Evolutionary conservation across 164 flowering plant genomes (phyloP).

Genomic region (Aristolochia fimbriata): DNA sequence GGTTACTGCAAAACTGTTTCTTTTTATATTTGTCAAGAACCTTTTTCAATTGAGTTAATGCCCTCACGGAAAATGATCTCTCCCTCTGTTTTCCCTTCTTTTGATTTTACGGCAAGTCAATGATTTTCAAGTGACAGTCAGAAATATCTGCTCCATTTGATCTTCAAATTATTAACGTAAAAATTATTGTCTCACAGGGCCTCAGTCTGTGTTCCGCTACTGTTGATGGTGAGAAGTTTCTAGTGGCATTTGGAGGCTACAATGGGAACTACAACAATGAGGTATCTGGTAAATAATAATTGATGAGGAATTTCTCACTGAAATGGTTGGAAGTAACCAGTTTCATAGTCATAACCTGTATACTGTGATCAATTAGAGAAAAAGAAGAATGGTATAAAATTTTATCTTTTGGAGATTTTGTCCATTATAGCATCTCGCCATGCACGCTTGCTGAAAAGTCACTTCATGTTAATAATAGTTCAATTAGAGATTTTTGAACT

Average conservation of each 20-base stretch:
- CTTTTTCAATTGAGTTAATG: too few relatives aligned
- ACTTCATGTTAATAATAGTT: too few relatives aligned
- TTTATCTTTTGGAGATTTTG: too few relatives aligned
- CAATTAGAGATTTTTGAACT: too few relatives aligned
- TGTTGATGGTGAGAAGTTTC: conserved; percentile 46
- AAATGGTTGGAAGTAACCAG: background rate
- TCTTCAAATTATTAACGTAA: background rate
- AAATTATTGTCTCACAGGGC: conserved; percentile 42
- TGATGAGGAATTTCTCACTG: background rate
- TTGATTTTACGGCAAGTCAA: background rate
- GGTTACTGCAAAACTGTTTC: background rate
- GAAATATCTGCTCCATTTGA: too few relatives aligned
- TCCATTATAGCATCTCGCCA: too few relatives aligned
- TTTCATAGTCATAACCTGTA: too few relatives aligned
- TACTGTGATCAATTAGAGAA: too few relatives aligned
- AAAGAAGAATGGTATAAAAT: too few relatives aligned
- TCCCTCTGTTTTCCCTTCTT: background rate
- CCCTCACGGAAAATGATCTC: background rate
- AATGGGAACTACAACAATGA: conserved; percentile 88
- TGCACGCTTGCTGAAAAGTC: too few relatives aligned
- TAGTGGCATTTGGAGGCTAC: conserved; percentile 95
- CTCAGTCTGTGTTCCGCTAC: conserved; percentile 53
- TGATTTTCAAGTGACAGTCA: background rate
- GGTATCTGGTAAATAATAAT: conserved; percentile 25
- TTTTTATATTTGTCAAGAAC: background rate